Evolutionary conservation across 2,329 filamentous ascomycete genomes (phyloP).

Genomic region (Cladophialophora chaetospira): DNA sequence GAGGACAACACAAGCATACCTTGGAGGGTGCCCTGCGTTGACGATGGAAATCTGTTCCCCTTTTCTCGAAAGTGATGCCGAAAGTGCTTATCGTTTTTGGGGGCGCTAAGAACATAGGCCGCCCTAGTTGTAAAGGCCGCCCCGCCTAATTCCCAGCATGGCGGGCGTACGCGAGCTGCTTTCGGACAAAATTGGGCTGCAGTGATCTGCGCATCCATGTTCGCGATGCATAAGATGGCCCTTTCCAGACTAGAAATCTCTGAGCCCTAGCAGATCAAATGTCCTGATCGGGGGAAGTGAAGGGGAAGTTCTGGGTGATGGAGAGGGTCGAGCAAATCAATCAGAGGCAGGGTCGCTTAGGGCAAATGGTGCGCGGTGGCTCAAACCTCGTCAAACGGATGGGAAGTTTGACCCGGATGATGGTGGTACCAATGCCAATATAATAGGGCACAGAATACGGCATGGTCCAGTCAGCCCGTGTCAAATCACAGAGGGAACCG

Average conservation of each 20-base stretch:
- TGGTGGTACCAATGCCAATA: slow-evolving; percentile 20
- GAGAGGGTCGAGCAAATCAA: slow-evolving; percentile 4
- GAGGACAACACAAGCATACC: not conserved
- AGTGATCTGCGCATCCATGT: slow-evolving; percentile 15
- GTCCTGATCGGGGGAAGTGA: not conserved
- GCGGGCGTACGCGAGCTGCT: not conserved
- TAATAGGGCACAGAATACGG: slow-evolving; percentile 15
- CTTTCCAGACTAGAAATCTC: not conserved
- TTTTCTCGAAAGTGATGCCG: slow-evolving; percentile 13
- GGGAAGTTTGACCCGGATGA: slow-evolving; percentile 8
- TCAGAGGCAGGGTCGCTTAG: slow-evolving; percentile 9
- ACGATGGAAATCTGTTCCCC: slow-evolving; percentile 4
- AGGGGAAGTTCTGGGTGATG: not conserved
- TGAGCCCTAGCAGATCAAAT: not conserved
- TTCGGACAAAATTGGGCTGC: slow-evolving; percentile 16
- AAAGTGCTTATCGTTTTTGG: slow-evolving; percentile 3
- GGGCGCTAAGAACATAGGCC: not conserved
- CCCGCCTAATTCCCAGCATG: not conserved
- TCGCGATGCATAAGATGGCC: not conserved
- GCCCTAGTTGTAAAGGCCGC: not conserved
- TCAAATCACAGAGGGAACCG: not conserved
- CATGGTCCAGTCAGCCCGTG: slow-evolving; percentile 11
- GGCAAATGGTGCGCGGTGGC: slow-evolving; percentile 21
- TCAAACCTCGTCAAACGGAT: slow-evolving; percentile 17
- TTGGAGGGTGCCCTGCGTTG: not conserved